These are phyloP conservation scores for Filobasidium floriforme DNA, from an alignment of 768 basidiomycete genomes.

Conservation along the genomic window DNA sequence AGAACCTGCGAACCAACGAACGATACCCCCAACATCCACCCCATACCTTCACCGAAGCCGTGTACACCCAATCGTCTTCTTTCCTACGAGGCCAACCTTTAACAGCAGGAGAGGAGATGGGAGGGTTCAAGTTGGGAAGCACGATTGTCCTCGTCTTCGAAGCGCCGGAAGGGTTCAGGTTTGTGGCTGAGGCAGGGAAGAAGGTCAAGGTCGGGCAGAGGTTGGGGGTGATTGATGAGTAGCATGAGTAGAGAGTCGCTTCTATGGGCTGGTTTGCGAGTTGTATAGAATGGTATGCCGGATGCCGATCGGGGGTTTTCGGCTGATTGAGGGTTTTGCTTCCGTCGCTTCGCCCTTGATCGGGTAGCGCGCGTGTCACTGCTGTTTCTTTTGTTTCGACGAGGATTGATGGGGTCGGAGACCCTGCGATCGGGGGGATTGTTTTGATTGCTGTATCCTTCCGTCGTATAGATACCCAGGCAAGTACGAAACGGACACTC, in stretches of 20 bases:
- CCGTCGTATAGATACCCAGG: no score
- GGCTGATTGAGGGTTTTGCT: no score
- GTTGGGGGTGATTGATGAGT: conserved; percentile 50
- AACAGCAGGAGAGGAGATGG: conserved; percentile 85
- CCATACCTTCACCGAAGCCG: conserved; percentile 86
- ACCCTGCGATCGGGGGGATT: no score
- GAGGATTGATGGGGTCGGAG: no score
- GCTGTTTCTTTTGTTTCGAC: no score
- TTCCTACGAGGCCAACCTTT: conserved; percentile 83
- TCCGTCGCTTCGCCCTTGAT: no score
- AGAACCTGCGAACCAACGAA: conserved; percentile 84
- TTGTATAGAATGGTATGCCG: neutral
- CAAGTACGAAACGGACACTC: no score
- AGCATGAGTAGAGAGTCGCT: neutral
- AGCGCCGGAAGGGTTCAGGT: conserved; percentile 76
- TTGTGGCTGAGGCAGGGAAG: conserved; percentile 65
- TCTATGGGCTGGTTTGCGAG: neutral
- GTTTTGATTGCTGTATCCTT: no score
- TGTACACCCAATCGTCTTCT: conserved; percentile 74
- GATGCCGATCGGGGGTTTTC: no score
- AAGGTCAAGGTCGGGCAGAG: conserved; percentile 79
- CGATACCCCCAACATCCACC: conserved; percentile 56
- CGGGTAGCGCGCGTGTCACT: no score
- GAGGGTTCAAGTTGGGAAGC: conserved; percentile 88
- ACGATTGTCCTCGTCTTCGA: conserved; percentile 97